Evolutionary conservation across 108 stramenopile species (phyloP), one percentile per base, ranked within the genome.

Genomic region (Craspedostauros australis): DNA sequence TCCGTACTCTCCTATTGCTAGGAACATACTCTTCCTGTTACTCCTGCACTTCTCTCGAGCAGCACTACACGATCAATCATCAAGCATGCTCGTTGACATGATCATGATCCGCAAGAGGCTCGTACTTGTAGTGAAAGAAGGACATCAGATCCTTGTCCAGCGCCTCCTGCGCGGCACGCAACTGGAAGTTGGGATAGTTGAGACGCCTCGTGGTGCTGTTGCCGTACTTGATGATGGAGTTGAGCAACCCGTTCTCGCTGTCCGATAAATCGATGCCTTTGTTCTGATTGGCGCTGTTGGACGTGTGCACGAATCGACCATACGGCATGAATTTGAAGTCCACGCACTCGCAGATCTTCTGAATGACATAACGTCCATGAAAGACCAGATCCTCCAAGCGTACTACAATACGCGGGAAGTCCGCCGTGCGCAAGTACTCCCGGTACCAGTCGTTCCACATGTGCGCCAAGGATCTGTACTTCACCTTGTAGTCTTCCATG

Each of bases 381-480:
- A 73, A 84, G 30, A 79, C 24, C 40, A 84, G 64, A 49, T 79
- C 78, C 53, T 81, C 82, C 43, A 71, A 81, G 5, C 86, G 74
- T 3, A 83, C 61, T 46, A 83, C 77, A 34, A 81, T 18, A 16
- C 79, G 64, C n/a, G 87, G 87, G 47, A 79, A 82, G 19, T 61
- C 64, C 0, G 67, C 85, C 15, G 66, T 60, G 12, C 51, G 59
- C 12, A 41, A 48, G 50, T 66, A 80, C 28, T 75, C 79, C 15
- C 37, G 29, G 56, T 83, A 78, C 79, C 77, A 81, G 5, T 67
- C 62, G 32, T 63, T 72, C 79, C 79, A 85, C 11, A 77, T 30
- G 25, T 77, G 72, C 2, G 73, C 60, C 31, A 86, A 28, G 26
- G 74, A 70, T 22, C 50, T 30, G 32, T 53, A 57, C 24, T 62